Evolutionary conservation across 805 yeast genomes (phyloP).

Genomic region (Candida nanaspora): DNA sequence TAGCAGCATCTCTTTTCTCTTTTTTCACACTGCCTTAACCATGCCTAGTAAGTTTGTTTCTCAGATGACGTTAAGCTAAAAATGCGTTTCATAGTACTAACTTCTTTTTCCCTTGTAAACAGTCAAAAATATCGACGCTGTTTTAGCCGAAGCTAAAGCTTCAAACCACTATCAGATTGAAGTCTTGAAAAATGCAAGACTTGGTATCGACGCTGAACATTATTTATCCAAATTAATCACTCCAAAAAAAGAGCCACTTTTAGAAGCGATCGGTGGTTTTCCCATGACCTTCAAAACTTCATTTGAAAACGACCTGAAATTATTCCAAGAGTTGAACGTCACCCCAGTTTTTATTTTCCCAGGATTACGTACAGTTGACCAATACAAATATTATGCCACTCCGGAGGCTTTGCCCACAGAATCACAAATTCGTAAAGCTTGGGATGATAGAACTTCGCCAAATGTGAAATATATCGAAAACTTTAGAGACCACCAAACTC

Average conservation of each 20-base stretch:
- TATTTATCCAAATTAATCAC: conserved; percentile 59
- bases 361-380: conserved; percentile 46
- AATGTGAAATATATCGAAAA: conserved; percentile 32
- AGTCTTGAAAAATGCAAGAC: conserved; percentile 52
- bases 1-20: too few relatives aligned
- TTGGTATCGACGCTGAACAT: conserved; percentile 83
- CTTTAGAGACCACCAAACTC: conserved; percentile 46
- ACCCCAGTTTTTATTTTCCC: conserved; percentile 77
- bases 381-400: conserved; percentile 19
- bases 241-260: conserved; percentile 56
- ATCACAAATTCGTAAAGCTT: conserved; percentile 38
- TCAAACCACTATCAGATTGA: conserved; percentile 55
- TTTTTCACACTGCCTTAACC: neutral
- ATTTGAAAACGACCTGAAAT: conserved; percentile 55
- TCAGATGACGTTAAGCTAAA: too few relatives aligned
- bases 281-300: conserved; percentile 54
- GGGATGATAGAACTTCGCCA: conserved; percentile 30
- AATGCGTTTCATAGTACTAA: too few relatives aligned
- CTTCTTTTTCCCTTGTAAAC: conserved; percentile 5
- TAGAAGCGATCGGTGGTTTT: conserved; percentile 76
- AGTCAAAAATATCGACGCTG: conserved; percentile 58
- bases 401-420: conserved; percentile 25
- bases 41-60: conserved; percentile 12
- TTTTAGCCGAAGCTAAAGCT: conserved; percentile 58
- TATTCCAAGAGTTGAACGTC: conserved; percentile 52